Percentiles rank a stretch among this genome's conserved stretches.
phyloP scores from a whole-genome alignment of 2,329 filamentous ascomycete species.

The Sporothrix humicola region DNA sequence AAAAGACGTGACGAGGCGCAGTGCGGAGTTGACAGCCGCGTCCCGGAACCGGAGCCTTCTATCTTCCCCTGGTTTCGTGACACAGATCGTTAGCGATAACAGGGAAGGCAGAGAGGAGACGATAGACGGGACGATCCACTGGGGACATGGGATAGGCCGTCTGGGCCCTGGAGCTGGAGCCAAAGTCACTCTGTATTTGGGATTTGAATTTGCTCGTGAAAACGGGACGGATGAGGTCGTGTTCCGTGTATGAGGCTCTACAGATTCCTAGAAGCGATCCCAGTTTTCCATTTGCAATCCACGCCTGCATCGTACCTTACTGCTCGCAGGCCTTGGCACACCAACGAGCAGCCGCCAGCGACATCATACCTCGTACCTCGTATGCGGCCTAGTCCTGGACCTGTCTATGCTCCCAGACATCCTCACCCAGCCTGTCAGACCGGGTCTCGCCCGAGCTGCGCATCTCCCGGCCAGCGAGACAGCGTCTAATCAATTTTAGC shows the following conservation, averaged over 20 bases:
- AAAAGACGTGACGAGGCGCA: not conserved
- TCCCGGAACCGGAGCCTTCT: not conserved
- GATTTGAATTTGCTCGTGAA: too few species aligned
- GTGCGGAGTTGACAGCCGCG: conserved; percentile 4
- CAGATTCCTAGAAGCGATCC: not conserved
- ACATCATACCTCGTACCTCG: not conserved
- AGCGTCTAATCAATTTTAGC: conserved; percentile 5
- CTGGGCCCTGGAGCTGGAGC: too few species aligned
- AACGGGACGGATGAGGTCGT: too few species aligned
- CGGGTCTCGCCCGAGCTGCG: not conserved
- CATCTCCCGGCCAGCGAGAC: conserved; percentile 23
- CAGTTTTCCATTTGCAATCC: not conserved
- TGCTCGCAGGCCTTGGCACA: not conserved
- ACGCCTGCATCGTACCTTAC: not conserved
- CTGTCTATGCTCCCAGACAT: not conserved
- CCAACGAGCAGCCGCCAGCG: not conserved
- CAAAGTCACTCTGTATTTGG: too few species aligned
- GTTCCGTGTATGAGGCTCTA: not conserved
- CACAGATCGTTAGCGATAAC: conserved; percentile 22
- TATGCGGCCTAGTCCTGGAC: too few species aligned
- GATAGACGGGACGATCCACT: conserved; percentile 26
- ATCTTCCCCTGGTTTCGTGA: conserved; percentile 18
- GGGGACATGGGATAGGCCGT: not conserved
- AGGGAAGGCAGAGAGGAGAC: conserved; percentile 3
- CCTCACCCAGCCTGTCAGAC: not conserved